phyloP scores from a whole-genome alignment of 495 filamentous ascomycete species.

The Parathielavia appendiculata region DNA sequence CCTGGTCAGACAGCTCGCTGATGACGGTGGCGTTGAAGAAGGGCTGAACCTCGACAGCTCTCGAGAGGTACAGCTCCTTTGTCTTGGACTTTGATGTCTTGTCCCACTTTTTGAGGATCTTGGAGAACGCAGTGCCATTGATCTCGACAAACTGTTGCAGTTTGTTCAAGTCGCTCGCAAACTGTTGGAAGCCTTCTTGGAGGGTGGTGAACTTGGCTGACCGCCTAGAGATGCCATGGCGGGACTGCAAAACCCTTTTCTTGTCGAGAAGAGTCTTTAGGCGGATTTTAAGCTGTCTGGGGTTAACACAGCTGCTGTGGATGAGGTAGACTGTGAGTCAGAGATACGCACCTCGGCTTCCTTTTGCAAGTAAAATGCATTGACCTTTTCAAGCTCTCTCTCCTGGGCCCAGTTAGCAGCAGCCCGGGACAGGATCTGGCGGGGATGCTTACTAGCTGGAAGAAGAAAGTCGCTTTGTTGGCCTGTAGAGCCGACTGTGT shows the following conservation, averaged over 20 bases:
- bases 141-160: constrained; percentile 97
- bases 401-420: constrained; percentile 56
- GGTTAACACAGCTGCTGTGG: background rate
- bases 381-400: constrained; percentile 96
- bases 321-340: background rate
- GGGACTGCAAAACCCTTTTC: constrained; percentile 79
- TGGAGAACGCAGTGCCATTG: constrained; percentile 94
- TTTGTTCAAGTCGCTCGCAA: constrained; percentile 92
- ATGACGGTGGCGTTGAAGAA: constrained; percentile 97
- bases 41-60: constrained; percentile 94
- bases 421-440: background rate
- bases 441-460: constrained; percentile 67
- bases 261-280: constrained; percentile 90
- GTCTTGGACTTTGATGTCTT: constrained; percentile 99
- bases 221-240: constrained; percentile 68
- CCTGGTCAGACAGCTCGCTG: constrained; percentile 91
- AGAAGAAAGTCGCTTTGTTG: constrained; percentile 98
- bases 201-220: constrained; percentile 89
- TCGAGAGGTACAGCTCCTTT: constrained; percentile 92
- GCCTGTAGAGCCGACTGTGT: constrained; percentile 90
- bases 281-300: constrained; percentile 76
- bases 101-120: constrained; percentile 99
- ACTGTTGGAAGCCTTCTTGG: constrained; percentile 94
- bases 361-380: constrained; percentile 94
- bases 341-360: constrained; percentile 76